Evolutionary conservation across 1,284 basidiomycete species (phyloP).

Genomic region (Boletus sp.): DNA sequence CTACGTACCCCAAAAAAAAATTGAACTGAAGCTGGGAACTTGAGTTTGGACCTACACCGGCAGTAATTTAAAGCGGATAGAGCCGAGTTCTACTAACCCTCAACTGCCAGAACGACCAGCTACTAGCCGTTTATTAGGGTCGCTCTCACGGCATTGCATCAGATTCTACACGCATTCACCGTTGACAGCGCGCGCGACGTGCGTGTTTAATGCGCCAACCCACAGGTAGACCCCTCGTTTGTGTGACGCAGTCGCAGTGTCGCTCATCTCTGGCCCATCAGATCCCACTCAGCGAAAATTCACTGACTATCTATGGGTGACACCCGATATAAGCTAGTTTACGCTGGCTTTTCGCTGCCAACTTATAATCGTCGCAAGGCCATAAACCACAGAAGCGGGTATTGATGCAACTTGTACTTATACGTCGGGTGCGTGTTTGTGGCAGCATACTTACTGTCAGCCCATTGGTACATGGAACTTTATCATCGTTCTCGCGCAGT

Average conservation of each 20-base stretch:
- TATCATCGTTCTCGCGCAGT: not conserved
- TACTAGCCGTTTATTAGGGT: conserved; percentile 1
- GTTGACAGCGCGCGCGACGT: not conserved
- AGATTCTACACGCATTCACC: not conserved
- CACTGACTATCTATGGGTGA: not conserved
- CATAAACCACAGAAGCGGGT: not conserved
- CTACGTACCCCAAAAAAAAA: conserved; percentile 23
- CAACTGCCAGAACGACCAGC: not conserved
- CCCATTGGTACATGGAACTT: too few species aligned
- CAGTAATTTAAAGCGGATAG: too few species aligned
- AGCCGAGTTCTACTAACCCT: too few species aligned
- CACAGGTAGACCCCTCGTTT: conserved; percentile 7
- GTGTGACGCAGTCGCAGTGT: not conserved
- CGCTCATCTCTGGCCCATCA: conserved; percentile 5
- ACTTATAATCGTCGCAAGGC: too few species aligned
- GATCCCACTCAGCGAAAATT: conserved; percentile 16
- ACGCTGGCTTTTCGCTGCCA: not conserved
- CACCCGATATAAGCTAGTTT: not conserved
- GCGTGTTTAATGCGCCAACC: conserved; percentile 2
- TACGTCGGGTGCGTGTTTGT: not conserved
- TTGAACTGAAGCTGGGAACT: conserved; percentile 23
- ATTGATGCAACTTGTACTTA: not conserved
- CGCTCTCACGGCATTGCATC: conserved; percentile 20
- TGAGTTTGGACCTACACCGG: not conserved
- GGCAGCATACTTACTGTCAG: conserved; percentile 3